Evolutionary conservation across 1,284 basidiomycete species (phyloP).

Genomic region (Termitomyces sp.): DNA sequence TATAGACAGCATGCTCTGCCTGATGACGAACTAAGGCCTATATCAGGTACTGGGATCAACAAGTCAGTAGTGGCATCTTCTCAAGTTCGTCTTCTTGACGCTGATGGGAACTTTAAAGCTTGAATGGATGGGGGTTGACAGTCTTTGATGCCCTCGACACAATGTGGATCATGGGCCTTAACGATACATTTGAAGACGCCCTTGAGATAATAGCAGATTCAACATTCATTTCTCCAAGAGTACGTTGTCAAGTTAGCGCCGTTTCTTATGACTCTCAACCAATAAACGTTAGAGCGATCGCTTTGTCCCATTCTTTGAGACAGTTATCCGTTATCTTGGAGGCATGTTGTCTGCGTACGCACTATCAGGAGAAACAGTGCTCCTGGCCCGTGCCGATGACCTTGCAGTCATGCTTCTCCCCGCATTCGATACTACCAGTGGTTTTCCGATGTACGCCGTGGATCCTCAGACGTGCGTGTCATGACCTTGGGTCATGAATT

Average conservation of each 20-base stretch:
- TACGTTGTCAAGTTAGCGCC: constrained; percentile 29
- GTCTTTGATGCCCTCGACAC: constrained; percentile 75
- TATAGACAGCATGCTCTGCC: constrained; percentile 51
- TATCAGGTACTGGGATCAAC: constrained; percentile 35
- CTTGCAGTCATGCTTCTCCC: constrained; percentile 48
- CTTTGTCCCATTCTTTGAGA: constrained; percentile 68
- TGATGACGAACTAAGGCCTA: constrained; percentile 55
- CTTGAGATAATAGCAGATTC: constrained; percentile 49
- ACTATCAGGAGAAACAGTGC: constrained; percentile 52
- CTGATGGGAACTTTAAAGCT: constrained; percentile 32
- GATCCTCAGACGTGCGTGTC: constrained; percentile 33
- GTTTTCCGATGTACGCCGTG: constrained; percentile 49
- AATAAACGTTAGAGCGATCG: constrained; percentile 15
- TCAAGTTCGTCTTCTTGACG: neutral
- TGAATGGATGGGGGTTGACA: constrained; percentile 76
- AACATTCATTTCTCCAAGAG: constrained; percentile 51
- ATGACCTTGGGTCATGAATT: neutral
- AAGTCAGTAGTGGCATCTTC: constrained; percentile 24
- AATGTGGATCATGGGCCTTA: constrained; percentile 49
- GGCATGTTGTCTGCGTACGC: constrained; percentile 73
- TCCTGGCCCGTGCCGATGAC: constrained; percentile 52
- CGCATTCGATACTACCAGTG: constrained; percentile 48
- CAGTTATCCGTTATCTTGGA: constrained; percentile 73
- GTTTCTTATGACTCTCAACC: constrained; percentile 42
- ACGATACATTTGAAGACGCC: constrained; percentile 61